A percentile compares a stretch with the other conserved stretches of the same genome.
phyloP scores from a whole-genome alignment of 1,139 yeast species.

The Debaryomyces psychrophilus region DNA sequence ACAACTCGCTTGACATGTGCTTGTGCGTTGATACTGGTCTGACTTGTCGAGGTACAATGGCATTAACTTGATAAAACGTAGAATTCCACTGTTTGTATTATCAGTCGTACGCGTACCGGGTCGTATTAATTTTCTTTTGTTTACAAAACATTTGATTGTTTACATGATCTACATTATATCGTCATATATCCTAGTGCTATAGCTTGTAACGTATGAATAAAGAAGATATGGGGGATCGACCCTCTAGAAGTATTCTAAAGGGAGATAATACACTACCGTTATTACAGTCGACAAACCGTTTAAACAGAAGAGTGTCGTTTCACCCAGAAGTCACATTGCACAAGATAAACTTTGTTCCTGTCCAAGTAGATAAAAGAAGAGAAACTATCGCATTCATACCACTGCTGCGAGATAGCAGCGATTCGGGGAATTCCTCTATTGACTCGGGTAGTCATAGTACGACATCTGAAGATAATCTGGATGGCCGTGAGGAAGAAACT shows the following conservation, averaged over 20 bases:
- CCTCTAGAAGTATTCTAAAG: conserved; percentile 32
- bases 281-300: conserved; percentile 14
- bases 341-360: conserved; percentile 57
- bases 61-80: too few relatives aligned
- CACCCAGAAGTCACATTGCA: conserved; percentile 79
- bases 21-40: too few relatives aligned
- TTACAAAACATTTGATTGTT: conserved; percentile 7
- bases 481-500: conserved; percentile 3
- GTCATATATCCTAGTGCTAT: neutral
- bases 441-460: neutral
- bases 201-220: conserved; percentile 4
- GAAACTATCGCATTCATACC: conserved; percentile 34
- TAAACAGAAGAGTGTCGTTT: conserved; percentile 63
- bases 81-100: neutral
- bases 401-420: conserved; percentile 13
- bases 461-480: conserved; percentile 14
- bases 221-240: conserved; percentile 12
- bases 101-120: conserved; percentile 1
- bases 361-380: conserved; percentile 29
- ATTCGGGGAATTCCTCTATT: neutral
- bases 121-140: neutral
- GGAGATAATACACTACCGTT: conserved; percentile 29
- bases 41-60: too few relatives aligned
- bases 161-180: neutral
- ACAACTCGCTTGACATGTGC: too few relatives aligned